These are phyloP conservation scores for Fragosphaeria purpurea DNA, from an alignment of 2,329 filamentous ascomycete species.

Conservation along the genomic window DNA sequence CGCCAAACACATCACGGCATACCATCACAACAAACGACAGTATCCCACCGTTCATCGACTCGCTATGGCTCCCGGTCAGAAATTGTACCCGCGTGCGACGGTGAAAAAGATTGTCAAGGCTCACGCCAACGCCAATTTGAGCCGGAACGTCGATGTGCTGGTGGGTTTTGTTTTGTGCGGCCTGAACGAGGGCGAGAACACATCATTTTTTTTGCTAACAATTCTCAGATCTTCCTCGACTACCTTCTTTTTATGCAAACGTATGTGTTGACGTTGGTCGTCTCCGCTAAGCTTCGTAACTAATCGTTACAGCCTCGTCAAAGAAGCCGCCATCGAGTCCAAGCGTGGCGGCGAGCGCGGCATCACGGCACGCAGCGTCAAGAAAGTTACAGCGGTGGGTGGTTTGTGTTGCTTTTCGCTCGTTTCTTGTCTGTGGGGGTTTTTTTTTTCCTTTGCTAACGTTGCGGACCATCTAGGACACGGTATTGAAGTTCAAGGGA, in stretches of 20 bases:
- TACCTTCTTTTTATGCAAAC: constrained; percentile 73
- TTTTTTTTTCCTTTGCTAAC: not conserved
- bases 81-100: constrained; percentile 72
- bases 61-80: constrained; percentile 53
- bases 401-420: too few relatives aligned
- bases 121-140: constrained; percentile 68
- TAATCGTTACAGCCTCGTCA: constrained; percentile 52
- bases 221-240: constrained; percentile 64
- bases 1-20: not conserved
- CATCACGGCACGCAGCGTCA: constrained; percentile 65
- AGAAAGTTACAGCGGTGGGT: constrained; percentile 65
- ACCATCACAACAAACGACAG: too few relatives aligned
- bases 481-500: constrained; percentile 59
- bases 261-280: constrained; percentile 24
- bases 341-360: constrained; percentile 64
- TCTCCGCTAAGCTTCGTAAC: not conserved
- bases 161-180: constrained; percentile 34
- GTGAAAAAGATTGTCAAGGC: constrained; percentile 87
- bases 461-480: constrained; percentile 36
- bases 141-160: constrained; percentile 78
- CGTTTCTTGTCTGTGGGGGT: too few relatives aligned
- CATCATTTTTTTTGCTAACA: not conserved
- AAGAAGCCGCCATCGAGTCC: constrained; percentile 67
- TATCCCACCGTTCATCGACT: too few relatives aligned
- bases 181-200: constrained; percentile 12